Conservation (phyloP, 768 basidiomycete genomes). For the Goffeauzyma gilvescens region DNA sequence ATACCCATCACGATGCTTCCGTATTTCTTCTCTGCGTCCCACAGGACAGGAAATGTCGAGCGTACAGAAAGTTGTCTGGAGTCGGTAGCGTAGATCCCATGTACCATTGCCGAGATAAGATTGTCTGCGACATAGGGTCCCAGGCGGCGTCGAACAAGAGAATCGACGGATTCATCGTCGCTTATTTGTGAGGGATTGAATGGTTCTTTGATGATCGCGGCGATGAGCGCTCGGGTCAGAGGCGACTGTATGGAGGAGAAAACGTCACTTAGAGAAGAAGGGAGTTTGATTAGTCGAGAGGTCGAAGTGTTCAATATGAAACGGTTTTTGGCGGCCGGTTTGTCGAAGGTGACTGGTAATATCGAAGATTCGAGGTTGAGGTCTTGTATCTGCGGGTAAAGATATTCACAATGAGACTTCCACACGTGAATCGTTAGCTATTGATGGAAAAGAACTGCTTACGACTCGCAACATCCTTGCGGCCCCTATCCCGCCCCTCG, state of each 20-base stretch:
- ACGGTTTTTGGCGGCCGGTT: slow-evolving; percentile 57
- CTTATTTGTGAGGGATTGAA: slow-evolving; percentile 32
- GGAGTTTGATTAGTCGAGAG: slow-evolving; percentile 37
- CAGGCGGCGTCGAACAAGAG: slow-evolving; percentile 56
- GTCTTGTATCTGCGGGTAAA: slow-evolving; percentile 49
- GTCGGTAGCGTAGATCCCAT: slow-evolving; percentile 85
- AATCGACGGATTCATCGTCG: slow-evolving; percentile 61
- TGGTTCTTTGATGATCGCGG: slow-evolving; percentile 43
- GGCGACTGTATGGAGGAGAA: slow-evolving; percentile 18
- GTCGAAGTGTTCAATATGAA: slow-evolving; percentile 40
- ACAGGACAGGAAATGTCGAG: slow-evolving; percentile 56
- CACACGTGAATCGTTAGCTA: slow-evolving; percentile 7
- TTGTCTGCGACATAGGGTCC: slow-evolving; percentile 51
- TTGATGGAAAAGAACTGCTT: slow-evolving; percentile 24
- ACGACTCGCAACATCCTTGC: slow-evolving; percentile 62
- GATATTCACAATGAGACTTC: too few species aligned
- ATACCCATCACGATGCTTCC: slow-evolving; percentile 55
- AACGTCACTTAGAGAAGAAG: slow-evolving; percentile 34
- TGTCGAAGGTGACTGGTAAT: slow-evolving; percentile 46
- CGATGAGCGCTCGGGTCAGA: slow-evolving; percentile 36
- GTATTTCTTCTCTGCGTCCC: slow-evolving; percentile 46
- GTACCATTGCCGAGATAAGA: slow-evolving; percentile 62
- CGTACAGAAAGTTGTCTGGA: slow-evolving; percentile 53
- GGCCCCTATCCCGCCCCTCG: slow-evolving; percentile 40
- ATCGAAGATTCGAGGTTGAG: slow-evolving; percentile 45